phyloP scores from a whole-genome alignment of 2,329 filamentous ascomycete genomes.

The Colletotrichum siamense region DNA sequence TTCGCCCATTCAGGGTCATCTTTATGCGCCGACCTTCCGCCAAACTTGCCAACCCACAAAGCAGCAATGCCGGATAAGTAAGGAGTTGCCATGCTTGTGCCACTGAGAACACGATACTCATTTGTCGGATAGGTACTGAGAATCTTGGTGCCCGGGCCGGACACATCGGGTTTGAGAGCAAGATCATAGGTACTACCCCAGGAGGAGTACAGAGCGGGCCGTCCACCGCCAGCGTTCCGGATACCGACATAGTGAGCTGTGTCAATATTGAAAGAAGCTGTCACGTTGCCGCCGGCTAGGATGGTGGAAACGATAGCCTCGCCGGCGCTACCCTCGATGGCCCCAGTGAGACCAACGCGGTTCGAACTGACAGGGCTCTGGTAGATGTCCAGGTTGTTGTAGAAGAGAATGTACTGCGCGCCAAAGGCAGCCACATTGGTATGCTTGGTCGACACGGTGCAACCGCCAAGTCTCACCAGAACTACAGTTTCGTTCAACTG shows the following conservation, averaged over 20 bases:
- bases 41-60: conserved; percentile 23
- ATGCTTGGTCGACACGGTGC: background rate
- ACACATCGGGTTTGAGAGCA: background rate
- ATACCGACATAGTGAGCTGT: background rate
- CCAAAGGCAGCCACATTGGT: background rate
- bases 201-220: conserved; percentile 40
- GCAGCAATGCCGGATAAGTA: background rate
- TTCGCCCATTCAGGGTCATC: conserved; percentile 14
- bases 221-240: background rate
- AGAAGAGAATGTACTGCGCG: background rate
- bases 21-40: conserved; percentile 35
- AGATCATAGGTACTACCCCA: conserved; percentile 38
- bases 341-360: background rate
- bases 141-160: background rate
- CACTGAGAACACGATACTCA: background rate
- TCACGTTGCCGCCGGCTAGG: conserved; percentile 45
- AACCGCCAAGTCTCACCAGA: background rate
- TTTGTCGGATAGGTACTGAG: conserved; percentile 2
- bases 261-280: conserved; percentile 31
- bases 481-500: background rate
- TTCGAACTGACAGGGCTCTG: background rate
- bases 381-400: background rate
- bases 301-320: conserved; percentile 34
- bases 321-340: conserved; percentile 34
- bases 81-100: background rate